These are phyloP conservation scores for Malassezia equina DNA, from an alignment of 1,284 basidiomycete species.

Conservation along the genomic window DNA sequence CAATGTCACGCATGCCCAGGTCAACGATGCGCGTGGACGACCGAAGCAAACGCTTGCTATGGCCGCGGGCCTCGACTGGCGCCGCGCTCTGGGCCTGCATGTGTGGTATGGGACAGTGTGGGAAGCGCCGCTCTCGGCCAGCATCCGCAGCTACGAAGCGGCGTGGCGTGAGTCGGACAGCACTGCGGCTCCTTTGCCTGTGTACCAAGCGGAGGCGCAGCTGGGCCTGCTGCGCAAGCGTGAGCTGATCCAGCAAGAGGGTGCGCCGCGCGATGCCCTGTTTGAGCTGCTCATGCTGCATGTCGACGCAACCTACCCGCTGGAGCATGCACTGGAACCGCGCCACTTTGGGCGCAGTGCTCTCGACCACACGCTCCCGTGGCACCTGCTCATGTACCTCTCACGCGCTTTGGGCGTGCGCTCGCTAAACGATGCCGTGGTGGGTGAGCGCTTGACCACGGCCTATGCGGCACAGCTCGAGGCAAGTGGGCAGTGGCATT, in stretches of 20 bases:
- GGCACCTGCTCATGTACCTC: conserved; percentile 85
- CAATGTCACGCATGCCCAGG: conserved; percentile 57
- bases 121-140: conserved; percentile 62
- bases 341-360: conserved; percentile 67
- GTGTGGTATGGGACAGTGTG: conserved; percentile 77
- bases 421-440: conserved; percentile 65
- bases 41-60: conserved; percentile 56
- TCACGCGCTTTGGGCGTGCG: conserved; percentile 69
- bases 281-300: conserved; percentile 72
- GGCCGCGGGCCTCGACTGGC: conserved; percentile 84
- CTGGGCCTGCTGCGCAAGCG: conserved; percentile 28
- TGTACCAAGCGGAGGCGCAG: conserved; percentile 32
- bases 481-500: conserved; percentile 66
- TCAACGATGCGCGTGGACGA: conserved; percentile 55
- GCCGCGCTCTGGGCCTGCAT: conserved; percentile 77
- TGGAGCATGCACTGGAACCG: conserved; percentile 55
- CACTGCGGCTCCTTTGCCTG: conserved; percentile 46
- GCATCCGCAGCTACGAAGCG: conserved; percentile 60
- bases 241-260: conserved; percentile 24
- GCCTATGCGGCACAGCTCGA: conserved; percentile 83
- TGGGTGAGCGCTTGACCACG: conserved; percentile 68
- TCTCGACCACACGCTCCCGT: conserved; percentile 70
- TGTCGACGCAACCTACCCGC: conserved; percentile 53
- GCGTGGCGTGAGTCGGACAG: conserved; percentile 11
- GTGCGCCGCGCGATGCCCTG: conserved; percentile 57